Percentiles rank a stretch among this genome's conserved stretches.
Conservation (phyloP, 1,284 basidiomycete genomes). For the Rhodotorula sp. region DNA sequence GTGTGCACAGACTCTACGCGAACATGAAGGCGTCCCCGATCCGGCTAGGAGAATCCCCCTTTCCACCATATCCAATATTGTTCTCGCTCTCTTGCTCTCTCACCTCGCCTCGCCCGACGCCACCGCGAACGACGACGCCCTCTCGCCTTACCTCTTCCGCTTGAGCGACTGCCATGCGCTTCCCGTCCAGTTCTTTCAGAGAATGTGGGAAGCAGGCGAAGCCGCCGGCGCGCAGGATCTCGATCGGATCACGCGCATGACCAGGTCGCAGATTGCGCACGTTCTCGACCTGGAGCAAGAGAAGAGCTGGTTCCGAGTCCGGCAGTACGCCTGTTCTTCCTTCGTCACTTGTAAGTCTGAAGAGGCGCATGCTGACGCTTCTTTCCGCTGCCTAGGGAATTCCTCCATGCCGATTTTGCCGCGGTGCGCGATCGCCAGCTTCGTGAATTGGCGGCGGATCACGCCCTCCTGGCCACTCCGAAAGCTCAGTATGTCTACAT, state of each 20-base stretch:
- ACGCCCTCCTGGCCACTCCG: constrained; percentile 79
- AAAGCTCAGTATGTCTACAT: constrained; percentile 57
- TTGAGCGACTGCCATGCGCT: constrained; percentile 69
- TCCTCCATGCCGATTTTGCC: constrained; percentile 81
- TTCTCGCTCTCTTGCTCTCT: constrained; percentile 77
- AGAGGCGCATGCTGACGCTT: not conserved
- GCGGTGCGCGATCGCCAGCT: constrained; percentile 87
- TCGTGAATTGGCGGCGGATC: constrained; percentile 87
- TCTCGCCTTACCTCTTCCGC: constrained; percentile 83
- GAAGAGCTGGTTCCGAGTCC: constrained; percentile 25
- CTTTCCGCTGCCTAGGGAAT: constrained; percentile 60
- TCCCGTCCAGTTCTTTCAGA: constrained; percentile 81
- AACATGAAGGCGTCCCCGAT: constrained; percentile 47
- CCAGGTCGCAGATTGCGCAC: constrained; percentile 67
- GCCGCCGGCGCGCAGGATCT: constrained; percentile 82
- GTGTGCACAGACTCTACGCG: constrained; percentile 54
- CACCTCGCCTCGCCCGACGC: constrained; percentile 51
- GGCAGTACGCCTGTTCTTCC: constrained; percentile 46
- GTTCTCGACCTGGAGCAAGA: constrained; percentile 12
- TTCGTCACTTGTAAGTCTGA: constrained; percentile 62
- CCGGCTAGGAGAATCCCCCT: constrained; percentile 61
- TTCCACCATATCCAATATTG: constrained; percentile 78
- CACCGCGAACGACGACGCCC: constrained; percentile 53
- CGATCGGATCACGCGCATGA: constrained; percentile 73
- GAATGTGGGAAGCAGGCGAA: constrained; percentile 93